Evolutionary conservation across 106 monocot species (phyloP).

Genomic region (Apostasia ramifera): DNA sequence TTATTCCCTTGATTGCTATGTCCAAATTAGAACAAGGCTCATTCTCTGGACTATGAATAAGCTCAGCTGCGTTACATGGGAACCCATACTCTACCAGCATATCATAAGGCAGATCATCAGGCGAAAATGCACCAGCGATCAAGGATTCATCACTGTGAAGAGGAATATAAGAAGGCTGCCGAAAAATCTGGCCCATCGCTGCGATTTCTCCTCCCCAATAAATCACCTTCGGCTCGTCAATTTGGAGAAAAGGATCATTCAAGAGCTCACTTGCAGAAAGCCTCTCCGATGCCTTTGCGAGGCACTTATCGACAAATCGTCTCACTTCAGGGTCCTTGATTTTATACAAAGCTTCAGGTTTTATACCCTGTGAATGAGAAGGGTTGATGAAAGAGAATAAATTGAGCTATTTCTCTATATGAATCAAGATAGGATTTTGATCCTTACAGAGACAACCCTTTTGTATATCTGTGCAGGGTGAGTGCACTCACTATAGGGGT

Average conservation of each 20-base stretch:
- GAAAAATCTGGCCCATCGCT: conserved; percentile 9
- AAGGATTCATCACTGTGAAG: conserved; percentile 9
- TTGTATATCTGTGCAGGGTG: conserved; percentile 21
- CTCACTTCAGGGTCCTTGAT: conserved; percentile 45
- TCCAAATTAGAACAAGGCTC: conserved; percentile 22
- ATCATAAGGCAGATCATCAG: not conserved
- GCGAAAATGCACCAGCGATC: not conserved
- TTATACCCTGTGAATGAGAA: conserved; percentile 27
- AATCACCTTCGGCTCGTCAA: conserved; percentile 14
- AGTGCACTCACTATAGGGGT: conserved; percentile 21
- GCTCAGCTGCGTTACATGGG: conserved; percentile 13
- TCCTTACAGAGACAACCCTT: conserved; percentile 20
- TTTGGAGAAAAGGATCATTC: conserved; percentile 52
- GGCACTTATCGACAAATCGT: conserved; percentile 55
- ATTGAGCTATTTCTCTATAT: not conserved
- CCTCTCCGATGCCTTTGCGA: conserved; percentile 30
- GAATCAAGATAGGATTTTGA: not conserved
- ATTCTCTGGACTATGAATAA: conserved; percentile 25
- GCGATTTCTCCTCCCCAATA: conserved; percentile 9
- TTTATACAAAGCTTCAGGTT: conserved; percentile 41
- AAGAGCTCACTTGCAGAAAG: conserved; percentile 43
- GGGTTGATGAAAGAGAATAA: not conserved
- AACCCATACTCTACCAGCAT: conserved; percentile 23
- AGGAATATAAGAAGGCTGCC: conserved; percentile 26
- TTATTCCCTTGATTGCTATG: conserved; percentile 48